Conservation (phyloP, 73 alveolate genomes). For the Urostyla sp. region DNA sequence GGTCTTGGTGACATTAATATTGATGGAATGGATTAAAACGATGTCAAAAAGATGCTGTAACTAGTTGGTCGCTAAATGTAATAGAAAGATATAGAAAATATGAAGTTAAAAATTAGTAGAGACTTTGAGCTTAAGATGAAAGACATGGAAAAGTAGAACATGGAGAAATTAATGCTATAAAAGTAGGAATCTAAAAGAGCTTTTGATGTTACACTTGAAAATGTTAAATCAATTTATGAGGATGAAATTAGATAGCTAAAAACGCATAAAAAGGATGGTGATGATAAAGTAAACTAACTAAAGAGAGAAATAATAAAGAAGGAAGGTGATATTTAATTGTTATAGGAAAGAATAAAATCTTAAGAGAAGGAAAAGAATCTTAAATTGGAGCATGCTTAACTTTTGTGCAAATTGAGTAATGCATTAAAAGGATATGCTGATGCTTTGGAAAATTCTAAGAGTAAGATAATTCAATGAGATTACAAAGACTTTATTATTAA, state of each 20-base stretch:
- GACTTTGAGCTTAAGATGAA: slow-evolving; percentile 49
- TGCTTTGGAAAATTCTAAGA: slow-evolving; percentile 34
- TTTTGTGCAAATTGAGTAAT: slow-evolving; percentile 24
- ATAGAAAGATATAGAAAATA: slow-evolving; percentile 48
- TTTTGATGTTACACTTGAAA: slow-evolving; percentile 51
- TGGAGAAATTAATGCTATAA: slow-evolving; percentile 10
- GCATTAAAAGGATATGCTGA: slow-evolving; percentile 56
- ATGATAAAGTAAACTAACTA: slow-evolving; percentile 37
- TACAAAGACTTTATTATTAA: neutral
- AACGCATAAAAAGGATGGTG: slow-evolving; percentile 27
- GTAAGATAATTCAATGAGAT: neutral
- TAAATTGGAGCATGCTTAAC: slow-evolving; percentile 62
- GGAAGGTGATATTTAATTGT: slow-evolving; percentile 56
- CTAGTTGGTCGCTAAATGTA: neutral
- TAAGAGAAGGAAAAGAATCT: slow-evolving; percentile 58
- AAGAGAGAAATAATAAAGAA: slow-evolving; percentile 52
- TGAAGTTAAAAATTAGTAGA: slow-evolving; percentile 1
- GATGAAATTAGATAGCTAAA: slow-evolving; percentile 47
- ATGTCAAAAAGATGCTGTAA: slow-evolving; percentile 3
- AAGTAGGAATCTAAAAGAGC: slow-evolving; percentile 57
- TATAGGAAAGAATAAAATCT: slow-evolving; percentile 49
- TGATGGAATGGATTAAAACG: neutral
- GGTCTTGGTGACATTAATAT: neutral
- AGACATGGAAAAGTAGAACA: slow-evolving; percentile 42
- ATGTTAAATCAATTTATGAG: slow-evolving; percentile 53